phyloP scores from a whole-genome alignment of 1,284 basidiomycete species.

The Neolentinus lepideus region DNA sequence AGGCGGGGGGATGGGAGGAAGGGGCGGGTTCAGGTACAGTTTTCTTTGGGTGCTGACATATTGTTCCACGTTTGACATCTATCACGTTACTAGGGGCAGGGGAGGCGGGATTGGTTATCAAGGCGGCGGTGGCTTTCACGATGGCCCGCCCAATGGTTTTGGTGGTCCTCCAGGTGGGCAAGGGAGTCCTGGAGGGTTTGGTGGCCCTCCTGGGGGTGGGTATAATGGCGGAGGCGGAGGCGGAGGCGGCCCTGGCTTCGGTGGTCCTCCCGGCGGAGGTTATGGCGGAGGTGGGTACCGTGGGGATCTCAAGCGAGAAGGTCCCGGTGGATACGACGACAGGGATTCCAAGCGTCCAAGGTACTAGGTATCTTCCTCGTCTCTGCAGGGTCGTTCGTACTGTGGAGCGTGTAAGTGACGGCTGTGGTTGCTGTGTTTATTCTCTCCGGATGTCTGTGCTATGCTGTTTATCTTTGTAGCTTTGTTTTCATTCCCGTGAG shows the following conservation, averaged over 20 bases:
- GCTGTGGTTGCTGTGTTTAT: neutral
- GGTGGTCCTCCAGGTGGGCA: slow-evolving; percentile 26
- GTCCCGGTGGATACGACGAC: slow-evolving; percentile 70
- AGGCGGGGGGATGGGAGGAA: slow-evolving; percentile 23
- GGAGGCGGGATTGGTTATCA: slow-evolving; percentile 68
- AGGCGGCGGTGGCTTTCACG: slow-evolving; percentile 50
- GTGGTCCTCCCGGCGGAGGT: slow-evolving; percentile 29
- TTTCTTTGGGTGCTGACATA: slow-evolving; percentile 11
- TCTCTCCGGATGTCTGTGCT: neutral
- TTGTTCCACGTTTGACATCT: slow-evolving; percentile 3
- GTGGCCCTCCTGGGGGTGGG: slow-evolving; percentile 18
- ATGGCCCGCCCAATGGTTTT: slow-evolving; percentile 40
- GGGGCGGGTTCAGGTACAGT: slow-evolving; percentile 44
- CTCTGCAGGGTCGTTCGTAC: neutral
- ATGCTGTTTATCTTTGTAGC: slow-evolving; percentile 1
- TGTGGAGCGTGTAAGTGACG: neutral
- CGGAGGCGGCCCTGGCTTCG: slow-evolving; percentile 12
- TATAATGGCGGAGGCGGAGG: slow-evolving; percentile 20
- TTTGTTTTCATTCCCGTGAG: neutral
- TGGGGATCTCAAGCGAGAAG: slow-evolving; percentile 61
- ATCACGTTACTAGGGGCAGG: slow-evolving; percentile 46
- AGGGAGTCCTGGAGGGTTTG: slow-evolving; percentile 25
- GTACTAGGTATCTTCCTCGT: slow-evolving; percentile 40
- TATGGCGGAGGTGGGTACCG: slow-evolving; percentile 42
- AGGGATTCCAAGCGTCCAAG: slow-evolving; percentile 75